These are phyloP conservation scores for Paraphoma chrysanthemicola DNA, from an alignment of 2,329 filamentous ascomycete species.

Conservation along the genomic window DNA sequence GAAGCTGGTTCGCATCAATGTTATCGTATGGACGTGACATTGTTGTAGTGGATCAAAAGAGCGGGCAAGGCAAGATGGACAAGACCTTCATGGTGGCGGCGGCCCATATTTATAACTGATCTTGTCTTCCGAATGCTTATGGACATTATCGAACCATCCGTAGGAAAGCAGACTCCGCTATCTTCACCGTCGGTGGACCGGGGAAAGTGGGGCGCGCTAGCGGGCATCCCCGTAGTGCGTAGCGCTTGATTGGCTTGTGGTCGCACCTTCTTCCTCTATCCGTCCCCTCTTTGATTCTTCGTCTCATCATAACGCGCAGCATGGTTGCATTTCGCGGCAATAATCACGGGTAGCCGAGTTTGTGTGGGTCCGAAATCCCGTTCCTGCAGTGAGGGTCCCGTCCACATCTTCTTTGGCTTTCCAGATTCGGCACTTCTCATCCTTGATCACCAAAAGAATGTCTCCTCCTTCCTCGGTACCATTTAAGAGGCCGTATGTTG, in stretches of 20 bases:
- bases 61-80: background rate
- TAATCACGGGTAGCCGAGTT: no score
- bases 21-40: constrained; percentile 26
- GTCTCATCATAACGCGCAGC: no score
- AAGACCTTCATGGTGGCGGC: background rate
- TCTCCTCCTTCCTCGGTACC: background rate
- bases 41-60: background rate
- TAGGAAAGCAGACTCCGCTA: background rate
- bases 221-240: background rate
- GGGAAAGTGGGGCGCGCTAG: background rate
- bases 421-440: background rate
- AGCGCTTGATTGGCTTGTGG: background rate
- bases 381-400: no score
- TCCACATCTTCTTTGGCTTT: no score
- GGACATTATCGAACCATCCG: background rate
- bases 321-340: no score
- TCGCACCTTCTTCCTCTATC: no score
- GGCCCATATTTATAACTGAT: background rate
- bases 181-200: background rate
- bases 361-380: no score
- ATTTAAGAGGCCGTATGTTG: constrained; percentile 12
- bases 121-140: no score
- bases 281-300: no score
- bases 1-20: constrained; percentile 21
- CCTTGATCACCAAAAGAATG: background rate